Base-by-base conservation (phyloP, 2,329 filamentous ascomycete species). In the Beauveria bassiana region DNA sequence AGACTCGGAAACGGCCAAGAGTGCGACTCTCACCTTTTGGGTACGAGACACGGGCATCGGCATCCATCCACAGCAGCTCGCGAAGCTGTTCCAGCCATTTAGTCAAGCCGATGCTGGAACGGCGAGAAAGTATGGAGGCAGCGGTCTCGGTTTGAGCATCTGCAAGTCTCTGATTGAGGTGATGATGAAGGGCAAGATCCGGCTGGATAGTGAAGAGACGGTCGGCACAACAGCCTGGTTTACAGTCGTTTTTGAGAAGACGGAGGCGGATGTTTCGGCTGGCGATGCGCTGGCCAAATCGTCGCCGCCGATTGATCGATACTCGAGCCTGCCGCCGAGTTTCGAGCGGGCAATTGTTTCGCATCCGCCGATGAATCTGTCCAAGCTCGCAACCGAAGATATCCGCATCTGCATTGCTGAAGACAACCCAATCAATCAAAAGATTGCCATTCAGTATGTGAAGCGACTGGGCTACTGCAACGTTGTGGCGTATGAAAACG, bases 131-230 rank as follows among this genome's bases (percentile, higher is more conserved):
- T 97, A 96, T 68, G 93, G 93, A 46, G 93, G 93, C 49, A 96
- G 91, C 66, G 93, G 93, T 26, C 85, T 97, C 2, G 93, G 93
- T 2, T 80, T 97, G 49, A 96, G 90, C 70, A 97, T 97, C 66
- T 96, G 93, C 82, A 96, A 96, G 74, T 93, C 90, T 0, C 86
- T 97, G 49, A 92, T 97, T 64, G 90, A 96, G 75, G 91, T 90
- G 22, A 93, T 96, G 74, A 93, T 97, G 84, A 86, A 90, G 64
- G 93, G 93, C 47, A 86, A 83, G 64, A 96, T 97, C 64, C 86
- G 87, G 74, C 82, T 97, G 1, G 88, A 95, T 64, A 95, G 90
- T 65, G 80, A 85, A 46, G 86, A 91, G 63, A 86, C 86, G 9
- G 77, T 84, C 7, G 90, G 90, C 16, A 93, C 86, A 2, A 86